Base-by-base conservation (phyloP, 2,329 filamentous ascomycete species). In the Sphaerulina musiva region DNA sequence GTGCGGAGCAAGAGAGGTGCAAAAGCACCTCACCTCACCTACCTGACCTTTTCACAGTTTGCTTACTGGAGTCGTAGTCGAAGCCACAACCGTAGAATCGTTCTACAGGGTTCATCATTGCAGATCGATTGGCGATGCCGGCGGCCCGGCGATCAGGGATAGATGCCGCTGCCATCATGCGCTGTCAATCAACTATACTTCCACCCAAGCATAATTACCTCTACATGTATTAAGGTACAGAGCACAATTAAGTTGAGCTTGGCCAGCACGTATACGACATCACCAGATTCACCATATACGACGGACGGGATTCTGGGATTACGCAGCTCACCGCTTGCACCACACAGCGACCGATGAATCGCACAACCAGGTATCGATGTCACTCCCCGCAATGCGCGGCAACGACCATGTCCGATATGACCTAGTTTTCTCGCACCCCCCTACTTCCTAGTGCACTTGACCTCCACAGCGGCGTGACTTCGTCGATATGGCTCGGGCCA, bases 341-440 rank as follows among this genome's bases (percentile, higher is more conserved):
- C 11, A 5, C 11, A 36, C 8, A 64, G 91, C 96, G 62, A 95
- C 95, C 68, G 84, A 81, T 20, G 20, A 20, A 20, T 20, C 20
- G 14, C 14, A 17, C 14, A 17, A 17, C n/a, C n/a, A n/a, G n/a
- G n/a, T n/a, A 20, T 20, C 20, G 2, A 4, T 3, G 20, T 20
- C 20, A 20, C 20, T 20, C 20, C 20, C 20, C 20, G 20, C 20
- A 20, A 20, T 20, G 20, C 1, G 1, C 3, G 20, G 20, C 20
- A 20, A 20, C 20, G 20, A 20, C 20, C 20, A 20, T 20, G 20
- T 20, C 20, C 20, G 20, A 20, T 20, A 20, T 20, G 20, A 20
- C 20, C 20, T 20, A 20, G 20, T 20, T 20, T 2, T 20, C 20
- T 20, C 20, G 20, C 20, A 20, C 20, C 14, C 14, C 14, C 14